Evolutionary conservation across 2,329 filamentous ascomycete genomes (phyloP).

Genomic region (Kalmusia sp.): DNA sequence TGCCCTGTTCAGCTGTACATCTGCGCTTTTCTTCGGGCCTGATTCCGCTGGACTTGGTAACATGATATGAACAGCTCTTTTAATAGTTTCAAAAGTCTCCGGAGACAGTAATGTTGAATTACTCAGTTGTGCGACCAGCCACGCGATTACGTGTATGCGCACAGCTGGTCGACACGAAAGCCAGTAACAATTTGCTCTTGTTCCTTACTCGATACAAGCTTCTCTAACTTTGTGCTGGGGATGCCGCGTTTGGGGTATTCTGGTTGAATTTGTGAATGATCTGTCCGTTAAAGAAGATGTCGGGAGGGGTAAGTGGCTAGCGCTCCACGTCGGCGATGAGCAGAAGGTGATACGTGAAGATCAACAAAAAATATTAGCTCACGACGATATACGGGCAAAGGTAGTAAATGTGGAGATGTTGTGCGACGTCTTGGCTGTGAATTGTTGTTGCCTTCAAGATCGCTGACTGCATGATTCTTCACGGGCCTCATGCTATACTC

Average conservation of each 20-base stretch:
- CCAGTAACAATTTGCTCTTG: neutral
- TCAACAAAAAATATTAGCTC: neutral
- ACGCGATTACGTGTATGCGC: neutral
- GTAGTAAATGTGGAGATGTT: neutral
- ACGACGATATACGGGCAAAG: neutral
- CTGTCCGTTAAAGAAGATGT: neutral
- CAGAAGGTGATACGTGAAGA: neutral
- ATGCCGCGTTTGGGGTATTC: neutral
- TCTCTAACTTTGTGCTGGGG: neutral
- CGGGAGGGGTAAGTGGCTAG: neutral
- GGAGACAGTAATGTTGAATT: neutral
- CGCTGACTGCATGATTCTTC: conserved; percentile 1
- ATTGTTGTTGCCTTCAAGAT: conserved; percentile 8
- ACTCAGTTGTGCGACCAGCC: conserved; percentile 1
- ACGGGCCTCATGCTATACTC: neutral
- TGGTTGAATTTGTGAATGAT: neutral
- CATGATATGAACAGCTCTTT: conserved; percentile 11
- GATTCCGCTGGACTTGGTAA: conserved; percentile 8
- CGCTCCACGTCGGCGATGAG: neutral
- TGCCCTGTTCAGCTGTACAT: conserved; percentile 43
- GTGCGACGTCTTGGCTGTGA: neutral
- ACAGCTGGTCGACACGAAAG: neutral
- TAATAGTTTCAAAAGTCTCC: neutral
- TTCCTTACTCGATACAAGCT: neutral
- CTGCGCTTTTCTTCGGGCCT: conserved; percentile 26